Conservation (phyloP, 176 grass and related monocot genomes). For the Zea mays region DNA sequence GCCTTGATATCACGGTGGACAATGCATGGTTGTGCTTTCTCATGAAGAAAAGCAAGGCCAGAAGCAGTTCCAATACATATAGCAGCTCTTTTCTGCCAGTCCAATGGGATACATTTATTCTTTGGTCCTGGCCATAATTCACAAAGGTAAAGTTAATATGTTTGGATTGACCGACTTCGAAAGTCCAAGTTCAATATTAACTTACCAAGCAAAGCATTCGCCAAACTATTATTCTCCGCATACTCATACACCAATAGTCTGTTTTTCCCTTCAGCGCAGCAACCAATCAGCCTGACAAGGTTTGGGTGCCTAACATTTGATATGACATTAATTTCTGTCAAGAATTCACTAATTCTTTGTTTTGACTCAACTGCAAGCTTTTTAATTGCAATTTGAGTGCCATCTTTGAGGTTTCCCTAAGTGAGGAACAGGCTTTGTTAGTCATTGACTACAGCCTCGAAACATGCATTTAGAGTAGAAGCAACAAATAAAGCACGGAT, state of each 20-base stretch:
- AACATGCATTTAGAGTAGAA: constrained; percentile 26
- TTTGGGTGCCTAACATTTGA: constrained; percentile 70
- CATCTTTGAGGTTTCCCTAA: constrained; percentile 55
- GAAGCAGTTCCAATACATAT: constrained; percentile 66
- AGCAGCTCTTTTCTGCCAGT: constrained; percentile 57
- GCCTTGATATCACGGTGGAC: constrained; percentile 77
- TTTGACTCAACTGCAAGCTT: constrained; percentile 66
- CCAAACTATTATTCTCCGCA: constrained; percentile 57
- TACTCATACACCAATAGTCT: constrained; percentile 64
- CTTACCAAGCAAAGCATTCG: constrained; percentile 65
- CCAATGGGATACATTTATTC: constrained; percentile 54
- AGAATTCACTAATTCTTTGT: constrained; percentile 60
- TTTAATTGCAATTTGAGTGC: constrained; percentile 65
- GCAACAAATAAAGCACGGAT: constrained; percentile 12
- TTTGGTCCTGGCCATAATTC: constrained; percentile 50
- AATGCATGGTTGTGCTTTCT: constrained; percentile 63
- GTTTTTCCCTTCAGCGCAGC: constrained; percentile 48
- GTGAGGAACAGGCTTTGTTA: constrained; percentile 31
- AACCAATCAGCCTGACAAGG: constrained; percentile 66
- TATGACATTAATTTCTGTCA: constrained; percentile 71
- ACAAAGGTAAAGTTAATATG: constrained; percentile 30
- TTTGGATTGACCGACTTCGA: background rate
- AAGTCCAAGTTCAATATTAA: constrained; percentile 21
- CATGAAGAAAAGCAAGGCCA: constrained; percentile 71
- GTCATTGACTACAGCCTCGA: background rate